These are phyloP conservation scores for Podosphaera fusca DNA, from an alignment of 2,329 filamentous ascomycete genomes.

Conservation along the genomic window DNA sequence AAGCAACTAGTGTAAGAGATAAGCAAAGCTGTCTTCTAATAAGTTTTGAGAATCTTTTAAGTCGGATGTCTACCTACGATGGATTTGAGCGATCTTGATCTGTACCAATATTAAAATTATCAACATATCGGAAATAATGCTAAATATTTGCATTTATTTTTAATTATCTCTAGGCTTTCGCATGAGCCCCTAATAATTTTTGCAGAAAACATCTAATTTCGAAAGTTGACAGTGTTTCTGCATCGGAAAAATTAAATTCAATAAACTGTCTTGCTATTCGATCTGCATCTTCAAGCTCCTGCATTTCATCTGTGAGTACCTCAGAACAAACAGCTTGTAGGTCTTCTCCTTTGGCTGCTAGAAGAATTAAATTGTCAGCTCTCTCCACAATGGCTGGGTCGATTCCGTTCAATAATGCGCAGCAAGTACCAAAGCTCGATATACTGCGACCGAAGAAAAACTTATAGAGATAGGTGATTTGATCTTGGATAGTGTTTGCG, in stretches of 20 bases:
- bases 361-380: conserved; percentile 47
- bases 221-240: not conserved
- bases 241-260: conserved; percentile 14
- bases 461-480: conserved; percentile 55
- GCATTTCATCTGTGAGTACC: conserved; percentile 37
- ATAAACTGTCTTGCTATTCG: conserved; percentile 34
- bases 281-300: conserved; percentile 46
- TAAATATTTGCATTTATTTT: no score
- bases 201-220: not conserved
- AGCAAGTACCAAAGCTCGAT: conserved; percentile 68
- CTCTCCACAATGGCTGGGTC: conserved; percentile 46
- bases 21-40: no score
- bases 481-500: conserved; percentile 28
- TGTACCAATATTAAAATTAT: no score
- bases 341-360: conserved; percentile 52
- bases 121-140: no score
- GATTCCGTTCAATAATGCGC: conserved; percentile 72
- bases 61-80: no score
- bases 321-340: conserved; percentile 48
- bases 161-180: no score
- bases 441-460: conserved; percentile 42
- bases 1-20: no score
- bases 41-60: no score
- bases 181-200: not conserved
- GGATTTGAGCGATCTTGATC: no score